phyloP scores from a whole-genome alignment of 1,284 basidiomycete species.

The Cryptococcus sp. region DNA sequence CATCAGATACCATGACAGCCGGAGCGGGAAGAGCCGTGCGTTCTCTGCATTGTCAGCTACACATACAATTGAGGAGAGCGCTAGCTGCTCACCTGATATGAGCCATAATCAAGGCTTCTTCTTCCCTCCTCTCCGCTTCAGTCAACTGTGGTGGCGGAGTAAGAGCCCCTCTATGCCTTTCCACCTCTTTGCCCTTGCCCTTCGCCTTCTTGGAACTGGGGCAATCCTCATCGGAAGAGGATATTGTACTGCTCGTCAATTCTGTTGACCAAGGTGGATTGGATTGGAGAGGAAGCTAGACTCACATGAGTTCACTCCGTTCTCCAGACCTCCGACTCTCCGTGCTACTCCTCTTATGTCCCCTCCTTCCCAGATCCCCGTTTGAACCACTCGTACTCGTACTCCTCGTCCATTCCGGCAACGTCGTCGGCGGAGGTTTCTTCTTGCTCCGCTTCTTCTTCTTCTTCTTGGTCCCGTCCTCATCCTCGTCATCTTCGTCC shows the following conservation, averaged over 20 bases:
- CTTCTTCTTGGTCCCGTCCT: constrained; percentile 1
- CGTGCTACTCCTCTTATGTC: constrained; percentile 11
- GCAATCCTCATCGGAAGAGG: neutral
- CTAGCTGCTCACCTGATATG: no score
- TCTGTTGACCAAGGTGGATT: neutral
- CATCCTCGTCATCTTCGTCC: constrained; percentile 12
- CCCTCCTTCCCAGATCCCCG: constrained; percentile 5
- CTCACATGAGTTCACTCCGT: neutral
- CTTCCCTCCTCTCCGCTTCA: constrained; percentile 8
- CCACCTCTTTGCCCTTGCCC: constrained; percentile 1
- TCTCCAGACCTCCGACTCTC: constrained; percentile 8
- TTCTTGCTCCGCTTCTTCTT: constrained; percentile 16
- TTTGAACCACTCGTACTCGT: no score
- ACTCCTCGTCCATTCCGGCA: constrained; percentile 19
- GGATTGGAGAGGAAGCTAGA: neutral
- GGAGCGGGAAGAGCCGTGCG: no score
- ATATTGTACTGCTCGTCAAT: neutral
- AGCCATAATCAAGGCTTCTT: no score
- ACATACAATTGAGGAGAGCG: no score
- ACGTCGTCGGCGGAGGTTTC: neutral
- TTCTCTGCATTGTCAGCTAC: no score
- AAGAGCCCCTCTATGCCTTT: constrained; percentile 9
- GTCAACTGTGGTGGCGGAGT: constrained; percentile 32
- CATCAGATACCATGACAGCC: neutral
- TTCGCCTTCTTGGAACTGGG: constrained; percentile 3